Conservation (phyloP, 139 green algal species). For the Chlorella sorokiniana region DNA sequence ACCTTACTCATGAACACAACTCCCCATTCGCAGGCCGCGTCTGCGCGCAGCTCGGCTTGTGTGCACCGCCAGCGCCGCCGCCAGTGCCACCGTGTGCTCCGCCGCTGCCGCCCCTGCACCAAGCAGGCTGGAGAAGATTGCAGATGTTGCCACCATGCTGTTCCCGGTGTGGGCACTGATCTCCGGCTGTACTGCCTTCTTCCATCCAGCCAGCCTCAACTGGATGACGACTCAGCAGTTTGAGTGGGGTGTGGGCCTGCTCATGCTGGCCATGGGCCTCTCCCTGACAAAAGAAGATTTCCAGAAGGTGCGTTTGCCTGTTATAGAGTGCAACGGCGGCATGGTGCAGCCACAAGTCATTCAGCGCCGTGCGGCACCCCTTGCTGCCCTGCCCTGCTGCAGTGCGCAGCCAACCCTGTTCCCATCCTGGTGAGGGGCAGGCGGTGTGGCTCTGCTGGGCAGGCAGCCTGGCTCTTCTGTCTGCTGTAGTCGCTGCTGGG, state of each 20-base stretch:
- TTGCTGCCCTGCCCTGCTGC: neutral
- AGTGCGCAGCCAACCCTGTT: constrained; percentile 64
- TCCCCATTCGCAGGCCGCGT: no score
- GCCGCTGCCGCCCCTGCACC: neutral
- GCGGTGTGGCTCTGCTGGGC: no score
- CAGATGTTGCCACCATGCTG: constrained; percentile 68
- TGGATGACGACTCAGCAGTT: constrained; percentile 76
- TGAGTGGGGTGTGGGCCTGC: constrained; percentile 68
- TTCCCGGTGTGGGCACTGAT: constrained; percentile 78
- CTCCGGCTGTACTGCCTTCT: constrained; percentile 30
- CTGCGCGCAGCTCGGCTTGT: no score
- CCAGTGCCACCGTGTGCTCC: neutral
- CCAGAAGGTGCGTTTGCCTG: neutral
- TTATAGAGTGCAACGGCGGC: neutral
- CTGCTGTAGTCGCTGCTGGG: no score
- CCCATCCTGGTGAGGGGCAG: constrained; percentile 51
- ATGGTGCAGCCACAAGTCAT: neutral
- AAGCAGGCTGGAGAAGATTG: constrained; percentile 50
- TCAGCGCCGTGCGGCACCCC: neutral
- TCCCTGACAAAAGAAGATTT: neutral
- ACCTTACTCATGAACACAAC: no score
- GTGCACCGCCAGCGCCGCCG: neutral
- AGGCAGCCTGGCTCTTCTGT: no score
- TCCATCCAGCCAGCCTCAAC: constrained; percentile 21
- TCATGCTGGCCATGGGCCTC: constrained; percentile 71